Evolutionary conservation across 2,329 filamentous ascomycete genomes (phyloP), one percentile per base, ranked within the genome.

Genomic region (Alternaria rosae): DNA sequence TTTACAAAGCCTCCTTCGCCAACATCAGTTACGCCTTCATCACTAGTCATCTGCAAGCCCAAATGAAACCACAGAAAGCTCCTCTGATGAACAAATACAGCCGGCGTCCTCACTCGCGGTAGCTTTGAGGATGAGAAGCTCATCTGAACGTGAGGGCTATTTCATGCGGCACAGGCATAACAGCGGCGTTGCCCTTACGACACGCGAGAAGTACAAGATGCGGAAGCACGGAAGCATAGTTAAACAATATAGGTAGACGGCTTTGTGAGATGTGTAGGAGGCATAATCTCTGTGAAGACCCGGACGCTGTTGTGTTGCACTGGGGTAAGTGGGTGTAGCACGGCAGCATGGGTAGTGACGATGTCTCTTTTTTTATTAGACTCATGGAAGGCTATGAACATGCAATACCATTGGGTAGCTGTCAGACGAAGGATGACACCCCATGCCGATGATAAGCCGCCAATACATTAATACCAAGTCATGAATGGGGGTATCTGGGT

Each of bases 361-460:
- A 62, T 50, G 57, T 57, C 59, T 62, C 56, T 15, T 44, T 59
- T 68, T 57, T 35, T 59, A 68, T 68, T 68, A 68, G 47, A 26
- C 61, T 63, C 59, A 59, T 57, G 59, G 61, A 62, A 54, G 66
- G 66, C 66, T 69, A 70, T 43, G 56, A 42, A 56, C 52, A 57
- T 63, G 55, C 60, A 58, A 63, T 30, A 44, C 51, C 62, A 64
- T 62, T 57, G 32, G 57, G 44, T 50, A 64, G 61, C 64, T 62
- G 57, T 63, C 53, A 45, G 47, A 38, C 67, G 54, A 57, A 60
- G 50, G 54, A 60, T 61, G 20, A 57, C 30, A 43, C 28, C 44
- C 55, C 21, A 13, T 30, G 63, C 56, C 61, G 43, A 45, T 54
- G 59, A 53, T 42, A 64, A 56, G 25, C 62, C 59, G 47, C 57